Evolutionary conservation across 1,139 yeast species (phyloP).

Genomic region (Scheffersomyces stambukii): DNA sequence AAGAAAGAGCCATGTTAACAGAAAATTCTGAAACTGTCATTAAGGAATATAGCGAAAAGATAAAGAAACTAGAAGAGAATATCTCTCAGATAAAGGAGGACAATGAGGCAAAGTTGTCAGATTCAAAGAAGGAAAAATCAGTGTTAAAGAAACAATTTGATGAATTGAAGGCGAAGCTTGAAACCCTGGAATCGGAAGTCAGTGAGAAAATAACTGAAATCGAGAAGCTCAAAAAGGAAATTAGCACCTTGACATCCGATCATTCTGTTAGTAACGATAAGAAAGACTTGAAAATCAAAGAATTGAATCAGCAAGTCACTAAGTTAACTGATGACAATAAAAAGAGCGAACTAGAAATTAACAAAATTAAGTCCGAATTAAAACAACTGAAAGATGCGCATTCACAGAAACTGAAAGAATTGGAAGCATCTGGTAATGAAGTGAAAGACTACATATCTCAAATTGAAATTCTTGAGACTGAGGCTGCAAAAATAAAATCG

Average conservation of each 20-base stretch:
- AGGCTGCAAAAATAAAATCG: no score
- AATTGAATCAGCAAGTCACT: no score
- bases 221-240: constrained; percentile 11
- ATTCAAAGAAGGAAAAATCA: neutral
- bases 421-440: no score
- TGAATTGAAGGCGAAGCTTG: constrained; percentile 2
- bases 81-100: constrained; percentile 6
- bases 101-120: neutral
- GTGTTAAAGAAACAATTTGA: constrained; percentile 1
- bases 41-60: constrained; percentile 46
- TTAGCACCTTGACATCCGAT: constrained; percentile 9
- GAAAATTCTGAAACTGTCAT: constrained; percentile 48
- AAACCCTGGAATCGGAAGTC: constrained; percentile 1
- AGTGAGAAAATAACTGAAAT: constrained; percentile 3
- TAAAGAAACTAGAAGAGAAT: constrained; percentile 8
- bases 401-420: no score
- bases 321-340: no score
- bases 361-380: no score
- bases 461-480: no score
- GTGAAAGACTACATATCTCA: no score
- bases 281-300: no score
- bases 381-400: no score
- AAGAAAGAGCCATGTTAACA: constrained; percentile 43
- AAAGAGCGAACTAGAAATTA: no score
- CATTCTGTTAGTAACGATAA: no score